Base-by-base conservation (phyloP, 176 grass and related monocot species). In the Alopecurus myosuroides region DNA sequence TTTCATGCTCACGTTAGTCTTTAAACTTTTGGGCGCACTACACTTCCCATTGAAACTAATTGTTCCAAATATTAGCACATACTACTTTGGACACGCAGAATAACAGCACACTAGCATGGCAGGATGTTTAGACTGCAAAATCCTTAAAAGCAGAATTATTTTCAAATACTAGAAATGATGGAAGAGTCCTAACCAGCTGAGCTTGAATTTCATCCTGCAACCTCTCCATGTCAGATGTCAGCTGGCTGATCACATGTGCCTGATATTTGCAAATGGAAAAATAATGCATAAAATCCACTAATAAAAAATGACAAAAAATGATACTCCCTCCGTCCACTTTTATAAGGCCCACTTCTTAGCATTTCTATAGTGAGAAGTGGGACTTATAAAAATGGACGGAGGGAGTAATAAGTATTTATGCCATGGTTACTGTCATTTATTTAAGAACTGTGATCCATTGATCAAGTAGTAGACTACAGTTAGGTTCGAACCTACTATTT, bases 221-320 rank as follows among this genome's bases (percentile, higher is more conserved):
- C 61, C 77, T 89, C 80, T 97, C 94, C 84, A 99, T 91, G 82
- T 99, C 92, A 77, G 84, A 99, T 85, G 92, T 94, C 86, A 99
- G 86, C 82, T 94, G 94, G 82, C 89, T 88, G 85, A 99, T 94
- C 65, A 92, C 68, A 30, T 99, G 87, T 19, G 91, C 97, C 97
- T 99, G 75, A 58, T 46, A 87, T 74, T 75, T 69, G 46, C 15
- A 84, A 48, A 58, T n/a, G 45, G 9, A 22, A 36, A 45, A 64
- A 87, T 51, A 48, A 58, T 12, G 19, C 34, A 64, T 61, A 34
- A 3, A 57, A 33, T 58, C 66, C 26, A 75, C 12, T 51, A 39
- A 46, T 58, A 44, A 64, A 73, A 51, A 68, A 19, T 75, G 13
- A 66, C 31, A 41, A 62, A 23, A 81, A n/a, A 76, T 68, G 57